Evolutionary conservation across 805 yeast genomes (phyloP).

Genomic region (Candida oleophila): DNA sequence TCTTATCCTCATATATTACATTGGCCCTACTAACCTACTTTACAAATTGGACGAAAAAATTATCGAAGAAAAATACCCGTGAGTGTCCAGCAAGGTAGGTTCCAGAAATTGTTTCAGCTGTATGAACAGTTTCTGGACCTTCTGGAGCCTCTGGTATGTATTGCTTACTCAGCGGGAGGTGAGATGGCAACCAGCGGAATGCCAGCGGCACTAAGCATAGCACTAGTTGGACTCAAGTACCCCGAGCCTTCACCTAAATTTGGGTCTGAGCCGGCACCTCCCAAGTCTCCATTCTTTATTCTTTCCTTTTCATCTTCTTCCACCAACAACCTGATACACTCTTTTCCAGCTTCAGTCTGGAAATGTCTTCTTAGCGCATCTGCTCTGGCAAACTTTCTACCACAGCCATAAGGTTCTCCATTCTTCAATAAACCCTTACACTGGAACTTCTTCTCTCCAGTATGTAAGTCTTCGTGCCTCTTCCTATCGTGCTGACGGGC

Average conservation of each 20-base stretch:
- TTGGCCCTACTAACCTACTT: not conserved
- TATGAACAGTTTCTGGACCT: not conserved
- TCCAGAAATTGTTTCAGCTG: too few relatives aligned
- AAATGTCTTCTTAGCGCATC: conserved; percentile 46
- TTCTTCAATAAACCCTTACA: conserved; percentile 65
- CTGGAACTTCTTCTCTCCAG: conserved; percentile 72
- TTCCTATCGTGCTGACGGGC: conserved; percentile 48
- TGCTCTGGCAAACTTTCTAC: conserved; percentile 45
- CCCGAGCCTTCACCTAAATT: conserved; percentile 5
- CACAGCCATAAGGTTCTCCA: conserved; percentile 50
- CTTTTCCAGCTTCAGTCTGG: conserved; percentile 47
- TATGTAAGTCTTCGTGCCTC: conserved; percentile 55
- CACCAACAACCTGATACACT: conserved; percentile 37
- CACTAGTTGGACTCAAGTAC: conserved; percentile 18
- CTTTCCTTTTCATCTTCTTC: conserved; percentile 41
- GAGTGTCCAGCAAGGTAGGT: too few relatives aligned
- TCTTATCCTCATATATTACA: not conserved
- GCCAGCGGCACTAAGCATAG: conserved; percentile 6
- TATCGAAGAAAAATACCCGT: too few relatives aligned
- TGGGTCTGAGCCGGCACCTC: not conserved
- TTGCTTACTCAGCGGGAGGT: conserved; percentile 29
- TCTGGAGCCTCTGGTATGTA: not conserved
- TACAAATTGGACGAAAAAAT: not conserved
- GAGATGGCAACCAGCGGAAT: conserved; percentile 33
- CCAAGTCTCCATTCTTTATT: conserved; percentile 7